phyloP scores from a whole-genome alignment of 257 asterid genomes.

The Rhazya stricta region DNA sequence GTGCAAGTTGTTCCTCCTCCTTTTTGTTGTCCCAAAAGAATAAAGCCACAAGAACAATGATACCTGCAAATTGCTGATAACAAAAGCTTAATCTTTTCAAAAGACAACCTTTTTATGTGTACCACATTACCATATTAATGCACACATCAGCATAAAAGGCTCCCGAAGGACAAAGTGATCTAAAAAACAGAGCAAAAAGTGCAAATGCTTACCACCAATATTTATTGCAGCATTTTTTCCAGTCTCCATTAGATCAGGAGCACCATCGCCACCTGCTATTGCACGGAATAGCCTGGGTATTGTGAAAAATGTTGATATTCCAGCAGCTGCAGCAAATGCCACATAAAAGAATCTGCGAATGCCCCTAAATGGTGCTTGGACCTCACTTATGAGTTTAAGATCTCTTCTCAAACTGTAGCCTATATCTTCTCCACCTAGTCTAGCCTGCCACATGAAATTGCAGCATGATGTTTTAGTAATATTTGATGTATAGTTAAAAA shows the following conservation, averaged over 20 bases:
- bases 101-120: conserved; percentile 4
- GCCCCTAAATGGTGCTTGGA: conserved; percentile 98
- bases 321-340: conserved; percentile 88
- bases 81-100: conserved; percentile 41
- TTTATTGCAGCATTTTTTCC: conserved; percentile 71
- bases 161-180: background rate
- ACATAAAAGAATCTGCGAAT: conserved; percentile 80
- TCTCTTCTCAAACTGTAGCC: conserved; percentile 92
- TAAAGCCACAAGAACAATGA: conserved; percentile 66
- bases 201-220: conserved; percentile 56
- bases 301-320: conserved; percentile 69
- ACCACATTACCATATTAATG: background rate
- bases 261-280: conserved; percentile 74
- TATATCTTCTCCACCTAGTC: conserved; percentile 88
- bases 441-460: conserved; percentile 50
- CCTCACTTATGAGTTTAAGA: conserved; percentile 94
- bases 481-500: background rate
- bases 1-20: conserved; percentile 94
- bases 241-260: conserved; percentile 71
- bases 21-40: conserved; percentile 86
- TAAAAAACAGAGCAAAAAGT: background rate
- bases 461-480: background rate
- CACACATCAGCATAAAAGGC: background rate
- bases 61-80: conserved; percentile 86
- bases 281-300: conserved; percentile 70